Base-by-base conservation (phyloP, 192 early-diverging fungal species). In the Obelidium mucronatum region DNA sequence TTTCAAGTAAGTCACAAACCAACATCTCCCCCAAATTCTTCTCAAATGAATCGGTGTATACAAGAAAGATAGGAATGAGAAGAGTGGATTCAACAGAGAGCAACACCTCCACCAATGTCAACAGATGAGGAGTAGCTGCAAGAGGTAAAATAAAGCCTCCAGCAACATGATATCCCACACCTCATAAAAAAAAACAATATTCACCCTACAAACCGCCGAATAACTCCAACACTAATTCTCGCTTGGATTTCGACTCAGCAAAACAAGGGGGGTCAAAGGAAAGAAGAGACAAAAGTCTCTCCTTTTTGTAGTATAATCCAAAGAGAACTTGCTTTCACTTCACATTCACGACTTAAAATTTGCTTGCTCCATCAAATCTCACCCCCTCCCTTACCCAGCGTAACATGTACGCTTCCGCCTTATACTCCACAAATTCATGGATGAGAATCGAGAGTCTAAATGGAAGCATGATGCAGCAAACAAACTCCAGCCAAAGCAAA, bases 161-260 rank as follows among this genome's bases (percentile, higher is more conserved):
- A 51, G 11, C 8, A 51, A 59, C 13, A 59, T 6, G 13, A 24
- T 59, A 24, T 28, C 56, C 63, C 34, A 44, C 15, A 69, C 44
- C n/a, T n/a, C n/a, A n/a, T n/a, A n/a, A n/a, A 48, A 48, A 48
- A 39, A 64, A 22, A 19, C 36, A 33, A 64, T 64, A 64, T 64
- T 19, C 62, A 35, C 62, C 69, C 40, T 35, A 58, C 69, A 72
- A 72, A 72, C 69, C 69, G 69, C 54, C 69, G n/a, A 72, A 58
- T 44, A 8, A 40, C 34, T 54, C 28, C 54, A n/a, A 72, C 54
- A 58, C 19, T n/a, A 13, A 5, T 28, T 40, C 34, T 58, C 55
- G 35, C 36, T 33, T n/a, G 56, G 69, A 59, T 30, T 51, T 58
- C 35, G 56, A 36, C 69, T 72, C 69, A 72, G 69, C 69, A 59